These are phyloP conservation scores for Blastomyces gilchristii DNA, from an alignment of 2,329 filamentous ascomycete species.

Conservation along the genomic window DNA sequence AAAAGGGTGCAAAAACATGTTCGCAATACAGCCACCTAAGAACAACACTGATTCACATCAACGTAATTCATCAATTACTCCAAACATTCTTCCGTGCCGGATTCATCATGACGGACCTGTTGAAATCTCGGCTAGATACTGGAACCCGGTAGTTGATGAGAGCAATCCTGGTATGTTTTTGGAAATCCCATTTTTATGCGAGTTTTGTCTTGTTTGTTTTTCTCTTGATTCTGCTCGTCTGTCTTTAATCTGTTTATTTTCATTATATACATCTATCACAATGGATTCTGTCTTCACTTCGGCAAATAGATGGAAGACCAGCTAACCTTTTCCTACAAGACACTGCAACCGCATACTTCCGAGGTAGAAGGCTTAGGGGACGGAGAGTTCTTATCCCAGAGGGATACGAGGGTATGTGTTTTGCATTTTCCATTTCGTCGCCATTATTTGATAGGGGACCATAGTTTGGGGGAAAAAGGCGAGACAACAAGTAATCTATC, in stretches of 20 bases:
- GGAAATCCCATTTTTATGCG: background rate
- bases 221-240: background rate
- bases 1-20: background rate
- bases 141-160: slow-evolving; percentile 49
- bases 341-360: slow-evolving; percentile 56
- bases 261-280: too few species aligned
- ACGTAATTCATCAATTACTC: slow-evolving; percentile 29
- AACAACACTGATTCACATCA: background rate
- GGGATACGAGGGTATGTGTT: slow-evolving; percentile 50
- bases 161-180: slow-evolving; percentile 26
- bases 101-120: slow-evolving; percentile 69
- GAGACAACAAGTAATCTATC: slow-evolving; percentile 1
- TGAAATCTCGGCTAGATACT: slow-evolving; percentile 55
- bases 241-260: too few species aligned
- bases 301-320: background rate
- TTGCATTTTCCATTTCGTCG: background rate
- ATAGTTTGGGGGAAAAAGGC: background rate
- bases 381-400: slow-evolving; percentile 56
- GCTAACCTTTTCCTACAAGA: slow-evolving; percentile 10
- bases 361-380: slow-evolving; percentile 68
- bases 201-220: background rate
- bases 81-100: slow-evolving; percentile 69
- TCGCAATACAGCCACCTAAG: slow-evolving; percentile 1
- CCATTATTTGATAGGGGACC: background rate
- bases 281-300: background rate